phyloP scores from a whole-genome alignment of 441 rosid species.

The Viola pubescens region DNA sequence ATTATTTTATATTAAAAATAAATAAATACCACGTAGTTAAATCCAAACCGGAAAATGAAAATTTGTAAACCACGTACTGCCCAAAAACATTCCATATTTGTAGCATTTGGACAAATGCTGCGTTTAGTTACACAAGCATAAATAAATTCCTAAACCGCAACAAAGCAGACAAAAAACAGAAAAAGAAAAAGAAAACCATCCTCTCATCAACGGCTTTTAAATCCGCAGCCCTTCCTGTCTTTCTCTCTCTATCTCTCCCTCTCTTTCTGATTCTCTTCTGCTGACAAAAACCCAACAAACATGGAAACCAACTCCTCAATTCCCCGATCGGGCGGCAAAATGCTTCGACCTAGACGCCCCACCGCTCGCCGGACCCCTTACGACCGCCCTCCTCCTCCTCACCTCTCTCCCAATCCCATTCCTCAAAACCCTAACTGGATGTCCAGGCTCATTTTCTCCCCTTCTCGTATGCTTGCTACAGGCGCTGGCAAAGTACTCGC shows the following conservation, averaged over 20 bases:
- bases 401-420: conserved; percentile 19
- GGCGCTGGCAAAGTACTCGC: conserved; percentile 67
- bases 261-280: background rate
- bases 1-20: no score
- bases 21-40: no score
- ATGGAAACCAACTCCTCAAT: conserved; percentile 39
- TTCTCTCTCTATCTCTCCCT: background rate
- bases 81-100: no score
- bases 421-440: conserved; percentile 81
- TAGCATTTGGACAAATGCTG: no score
- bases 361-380: conserved; percentile 43
- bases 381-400: conserved; percentile 34
- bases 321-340: conserved; percentile 55
- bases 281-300: background rate
- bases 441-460: conserved; percentile 59
- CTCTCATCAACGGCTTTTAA: background rate
- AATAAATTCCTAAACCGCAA: no score
- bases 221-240: conserved; percentile 1
- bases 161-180: background rate
- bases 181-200: background rate
- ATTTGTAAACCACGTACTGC: no score
- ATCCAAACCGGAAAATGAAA: no score
- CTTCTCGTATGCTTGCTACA: conserved; percentile 65
- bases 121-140: no score
- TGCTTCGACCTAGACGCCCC: conserved; percentile 41